Evolutionary conservation across 148 eudicot genomes (phyloP).

Genomic region (Silene conica): DNA sequence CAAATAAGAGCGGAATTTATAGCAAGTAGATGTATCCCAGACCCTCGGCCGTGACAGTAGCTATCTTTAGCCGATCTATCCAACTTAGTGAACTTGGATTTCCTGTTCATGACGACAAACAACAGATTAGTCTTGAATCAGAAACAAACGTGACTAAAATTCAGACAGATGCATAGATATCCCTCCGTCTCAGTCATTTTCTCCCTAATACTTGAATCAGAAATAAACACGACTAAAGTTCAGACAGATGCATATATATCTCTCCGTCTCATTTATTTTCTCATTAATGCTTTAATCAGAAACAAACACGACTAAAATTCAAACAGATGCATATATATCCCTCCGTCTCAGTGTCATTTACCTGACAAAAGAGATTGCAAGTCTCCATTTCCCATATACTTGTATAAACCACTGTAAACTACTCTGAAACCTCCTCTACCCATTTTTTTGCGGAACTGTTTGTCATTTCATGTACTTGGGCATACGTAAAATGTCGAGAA

Average conservation of each 20-base stretch:
- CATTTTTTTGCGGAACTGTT: constrained; percentile 19
- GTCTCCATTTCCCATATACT: constrained; percentile 43
- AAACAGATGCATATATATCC: too few species aligned
- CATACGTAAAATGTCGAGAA: constrained; percentile 46
- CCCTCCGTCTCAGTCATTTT: too few species aligned
- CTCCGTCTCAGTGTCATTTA: not conserved
- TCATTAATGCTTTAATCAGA: too few species aligned
- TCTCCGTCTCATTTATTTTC: too few species aligned
- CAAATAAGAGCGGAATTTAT: too few species aligned
- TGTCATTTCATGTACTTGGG: constrained; percentile 29
- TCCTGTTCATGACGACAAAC: constrained; percentile 14
- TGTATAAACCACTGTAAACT: constrained; percentile 41
- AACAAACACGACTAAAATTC: too few species aligned
- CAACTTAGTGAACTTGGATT: constrained; percentile 29
- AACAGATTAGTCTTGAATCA: not conserved
- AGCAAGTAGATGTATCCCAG: not conserved
- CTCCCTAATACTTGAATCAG: too few species aligned
- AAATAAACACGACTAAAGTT: too few species aligned
- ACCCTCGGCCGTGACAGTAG: constrained; percentile 50
- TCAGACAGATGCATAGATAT: not conserved
- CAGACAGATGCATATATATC: too few species aligned
- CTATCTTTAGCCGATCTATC: constrained; percentile 42
- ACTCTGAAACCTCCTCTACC: constrained; percentile 44
- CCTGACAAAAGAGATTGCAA: constrained; percentile 35
- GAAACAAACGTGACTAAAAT: not conserved